Evolutionary conservation across 192 early-diverging fungal species (phyloP), one percentile per base, ranked within the genome.

Genomic region (Podila verticillata): DNA sequence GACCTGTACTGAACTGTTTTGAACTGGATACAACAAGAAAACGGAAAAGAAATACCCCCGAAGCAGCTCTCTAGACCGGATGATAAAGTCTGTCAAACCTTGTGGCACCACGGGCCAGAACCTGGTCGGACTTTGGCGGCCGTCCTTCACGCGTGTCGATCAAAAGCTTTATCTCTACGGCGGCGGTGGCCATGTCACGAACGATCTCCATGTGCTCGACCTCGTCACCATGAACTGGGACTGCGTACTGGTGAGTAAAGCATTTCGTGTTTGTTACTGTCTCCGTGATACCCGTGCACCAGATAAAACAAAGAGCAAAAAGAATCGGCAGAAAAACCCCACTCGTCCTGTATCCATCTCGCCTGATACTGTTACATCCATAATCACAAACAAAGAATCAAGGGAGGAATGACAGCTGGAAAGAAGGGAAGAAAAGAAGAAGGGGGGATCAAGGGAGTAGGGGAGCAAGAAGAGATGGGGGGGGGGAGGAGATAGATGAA

Each of bases 201-300:
- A 90, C 58, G 85, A 91, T 71, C 77, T 91, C 7, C 84, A 86
- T 70, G 83, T 79, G 3, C 75, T 90, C 26, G 84, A 86, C 69
- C 48, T 90, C 15, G 59, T 60, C 15, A 82, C 86, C 19, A 68
- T 83, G 66, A 48, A 75, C 9, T 91, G 90, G 90, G 86, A 85
- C 39, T 84, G 73, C 44, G 69, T 90, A 30, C 66, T 84, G 67
- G 85, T 87, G 82, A 80, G 82, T n/a, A n/a, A n/a, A 31, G n/a
- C 29, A 31, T 65, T 47, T 32, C 32, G 20, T 62, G 39, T 44
- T 15, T 15, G 13, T 44, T 15, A 44, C 12, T 44, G 39, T 44
- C 39, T 44, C 39, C 39, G 13, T 44, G 39, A 15, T 44, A 44
- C 39, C 39, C 39, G 12, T 44, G 15, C 15, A 17, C 13, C 39